phyloP scores from a whole-genome alignment of 164 flowering plant species.

The Berberis vulgaris region DNA sequence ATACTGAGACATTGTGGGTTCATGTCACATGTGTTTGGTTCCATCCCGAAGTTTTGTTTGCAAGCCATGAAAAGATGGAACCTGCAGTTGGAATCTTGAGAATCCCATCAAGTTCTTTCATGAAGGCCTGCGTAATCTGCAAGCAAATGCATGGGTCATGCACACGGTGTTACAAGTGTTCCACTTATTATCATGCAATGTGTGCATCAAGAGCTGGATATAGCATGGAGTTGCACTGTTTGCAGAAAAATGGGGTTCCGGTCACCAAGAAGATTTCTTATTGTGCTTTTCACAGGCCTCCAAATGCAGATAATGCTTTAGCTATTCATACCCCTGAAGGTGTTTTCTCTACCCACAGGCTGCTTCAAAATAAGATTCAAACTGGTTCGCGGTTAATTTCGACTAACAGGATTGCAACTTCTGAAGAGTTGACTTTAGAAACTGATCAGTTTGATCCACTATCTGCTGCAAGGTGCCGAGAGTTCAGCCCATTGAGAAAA shows the following conservation, averaged over 20 bases:
- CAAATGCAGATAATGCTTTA: constrained; percentile 79
- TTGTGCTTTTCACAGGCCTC: constrained; percentile 92
- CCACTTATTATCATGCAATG: constrained; percentile 61
- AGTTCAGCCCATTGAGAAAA: too few relatives aligned
- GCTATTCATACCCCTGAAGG: constrained; percentile 72
- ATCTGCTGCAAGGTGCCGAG: constrained; percentile 82
- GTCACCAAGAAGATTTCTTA: constrained; percentile 83
- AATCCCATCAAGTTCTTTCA: constrained; percentile 66
- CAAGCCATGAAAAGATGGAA: constrained; percentile 87
- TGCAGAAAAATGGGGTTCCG: constrained; percentile 72
- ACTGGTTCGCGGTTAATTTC: constrained; percentile 64
- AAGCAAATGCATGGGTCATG: constrained; percentile 97
- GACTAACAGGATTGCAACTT: constrained; percentile 33
- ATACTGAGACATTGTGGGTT: constrained; percentile 83
- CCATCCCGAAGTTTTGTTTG: constrained; percentile 83
- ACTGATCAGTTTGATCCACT: constrained; percentile 39
- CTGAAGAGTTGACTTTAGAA: constrained; percentile 30
- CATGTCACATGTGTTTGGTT: constrained; percentile 99
- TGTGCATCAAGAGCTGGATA: constrained; percentile 55
- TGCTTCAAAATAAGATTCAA: constrained; percentile 47
- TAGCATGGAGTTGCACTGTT: constrained; percentile 87
- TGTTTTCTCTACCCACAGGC: constrained; percentile 61
- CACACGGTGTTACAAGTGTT: constrained; percentile 87
- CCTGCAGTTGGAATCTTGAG: constrained; percentile 89
- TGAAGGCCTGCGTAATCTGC: constrained; percentile 83